Conservation (phyloP, 805 yeast species). For the Ogataea kodamae region DNA sequence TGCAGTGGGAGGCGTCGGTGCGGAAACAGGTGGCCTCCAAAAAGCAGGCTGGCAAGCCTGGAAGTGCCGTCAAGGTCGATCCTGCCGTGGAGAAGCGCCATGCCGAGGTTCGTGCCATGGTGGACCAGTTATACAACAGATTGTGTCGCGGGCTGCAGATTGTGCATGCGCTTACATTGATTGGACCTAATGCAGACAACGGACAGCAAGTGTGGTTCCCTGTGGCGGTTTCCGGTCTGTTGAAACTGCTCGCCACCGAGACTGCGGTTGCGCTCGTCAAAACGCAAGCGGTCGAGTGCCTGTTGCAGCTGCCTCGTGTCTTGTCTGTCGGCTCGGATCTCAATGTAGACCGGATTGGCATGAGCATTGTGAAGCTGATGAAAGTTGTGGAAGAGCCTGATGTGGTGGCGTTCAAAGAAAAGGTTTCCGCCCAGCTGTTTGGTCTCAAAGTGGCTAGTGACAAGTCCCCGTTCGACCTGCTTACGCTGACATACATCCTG, state of each 20-base stretch:
- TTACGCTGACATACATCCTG: conserved; percentile 66
- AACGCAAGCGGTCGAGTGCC: conserved; percentile 43
- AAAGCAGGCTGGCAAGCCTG: conserved; percentile 40
- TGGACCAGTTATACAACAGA: conserved; percentile 37
- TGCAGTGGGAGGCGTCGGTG: conserved; percentile 85
- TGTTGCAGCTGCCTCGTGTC: conserved; percentile 51
- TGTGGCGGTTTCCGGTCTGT: conserved; percentile 49
- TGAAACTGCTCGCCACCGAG: conserved; percentile 41
- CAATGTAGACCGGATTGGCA: conserved; percentile 60
- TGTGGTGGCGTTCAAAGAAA: conserved; percentile 42
- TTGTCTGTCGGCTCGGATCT: conserved; percentile 40
- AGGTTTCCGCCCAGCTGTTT: conserved; percentile 67
- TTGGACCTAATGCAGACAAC: conserved; percentile 53
- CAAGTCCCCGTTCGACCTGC: conserved; percentile 64
- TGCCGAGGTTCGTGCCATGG: conserved; percentile 45
- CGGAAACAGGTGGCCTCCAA: conserved; percentile 69
- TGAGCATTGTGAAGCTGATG: conserved; percentile 62
- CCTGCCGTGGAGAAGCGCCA: conserved; percentile 66
- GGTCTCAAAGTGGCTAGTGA: conserved; percentile 71
- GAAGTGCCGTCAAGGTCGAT: conserved; percentile 76
- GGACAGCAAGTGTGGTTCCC: conserved; percentile 73
- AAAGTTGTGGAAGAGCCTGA: conserved; percentile 44
- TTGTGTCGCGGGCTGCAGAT: conserved; percentile 51
- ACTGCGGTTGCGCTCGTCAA: conserved; percentile 33
- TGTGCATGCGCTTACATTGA: conserved; percentile 49